Evolutionary conservation across 2,329 filamentous ascomycete species (phyloP).

Genomic region (Aphanocladium album): DNA sequence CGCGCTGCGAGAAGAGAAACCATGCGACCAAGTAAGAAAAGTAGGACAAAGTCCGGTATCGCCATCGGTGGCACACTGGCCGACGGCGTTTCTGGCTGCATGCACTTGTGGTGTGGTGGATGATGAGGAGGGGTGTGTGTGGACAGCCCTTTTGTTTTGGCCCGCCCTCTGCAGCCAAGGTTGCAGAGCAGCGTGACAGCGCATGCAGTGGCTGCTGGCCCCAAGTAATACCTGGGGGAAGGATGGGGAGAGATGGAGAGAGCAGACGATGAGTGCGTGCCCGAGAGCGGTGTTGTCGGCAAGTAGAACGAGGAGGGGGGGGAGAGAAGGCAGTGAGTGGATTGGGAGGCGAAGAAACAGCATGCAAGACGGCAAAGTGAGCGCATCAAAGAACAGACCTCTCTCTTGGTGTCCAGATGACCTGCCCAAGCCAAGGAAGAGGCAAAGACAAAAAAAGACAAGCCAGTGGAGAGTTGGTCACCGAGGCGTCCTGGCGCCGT

Average conservation of each 20-base stretch:
- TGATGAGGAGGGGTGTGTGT: background rate
- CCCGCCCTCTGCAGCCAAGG: background rate
- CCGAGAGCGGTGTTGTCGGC: background rate
- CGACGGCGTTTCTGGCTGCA: background rate
- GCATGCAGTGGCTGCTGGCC: conserved; percentile 8
- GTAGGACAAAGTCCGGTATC: background rate
- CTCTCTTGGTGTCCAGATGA: background rate
- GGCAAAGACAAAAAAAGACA: no score
- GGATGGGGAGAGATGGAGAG: background rate
- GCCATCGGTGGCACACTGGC: background rate
- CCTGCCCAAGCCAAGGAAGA: background rate
- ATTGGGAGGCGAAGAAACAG: background rate
- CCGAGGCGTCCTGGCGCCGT: background rate
- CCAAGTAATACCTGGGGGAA: background rate
- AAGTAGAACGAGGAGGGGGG: background rate
- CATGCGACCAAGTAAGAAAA: background rate
- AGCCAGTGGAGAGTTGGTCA: no score
- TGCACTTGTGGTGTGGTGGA: background rate
- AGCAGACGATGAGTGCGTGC: background rate
- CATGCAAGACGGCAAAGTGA: background rate
- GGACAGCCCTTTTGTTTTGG: background rate
- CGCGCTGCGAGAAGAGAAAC: background rate
- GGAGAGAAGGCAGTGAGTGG: background rate
- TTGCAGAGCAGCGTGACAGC: conserved; percentile 7
- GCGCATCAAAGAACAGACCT: background rate